phyloP scores from a whole-genome alignment of 495 filamentous ascomycete species.

The Aspergillus heteromorphus region DNA sequence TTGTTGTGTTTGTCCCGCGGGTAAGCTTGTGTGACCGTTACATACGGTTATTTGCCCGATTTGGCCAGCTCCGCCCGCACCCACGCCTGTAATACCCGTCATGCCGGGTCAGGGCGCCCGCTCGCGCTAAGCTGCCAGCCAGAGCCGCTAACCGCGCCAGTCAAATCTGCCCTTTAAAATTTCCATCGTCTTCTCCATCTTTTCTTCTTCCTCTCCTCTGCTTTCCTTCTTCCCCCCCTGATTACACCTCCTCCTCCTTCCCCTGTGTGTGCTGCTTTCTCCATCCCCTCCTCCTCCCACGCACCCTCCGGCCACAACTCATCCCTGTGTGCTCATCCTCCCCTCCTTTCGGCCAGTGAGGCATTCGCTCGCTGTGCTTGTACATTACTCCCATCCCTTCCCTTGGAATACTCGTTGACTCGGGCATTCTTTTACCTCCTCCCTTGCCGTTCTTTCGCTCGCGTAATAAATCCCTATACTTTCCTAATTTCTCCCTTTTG shows the following conservation, averaged over 20 bases:
- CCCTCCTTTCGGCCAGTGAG: slow-evolving; percentile 1
- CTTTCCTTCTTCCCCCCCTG: slow-evolving; percentile 1
- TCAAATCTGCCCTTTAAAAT: not conserved
- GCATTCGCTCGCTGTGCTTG: slow-evolving; percentile 7
- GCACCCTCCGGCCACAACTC: not conserved
- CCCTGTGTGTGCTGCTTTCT: slow-evolving; percentile 6
- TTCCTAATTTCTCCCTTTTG: not conserved
- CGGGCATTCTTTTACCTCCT: not conserved
- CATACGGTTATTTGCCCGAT: not conserved
- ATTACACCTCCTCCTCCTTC: not conserved
- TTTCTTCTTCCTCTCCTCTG: slow-evolving; percentile 1
- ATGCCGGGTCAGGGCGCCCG: not conserved
- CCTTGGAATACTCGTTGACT: not conserved
- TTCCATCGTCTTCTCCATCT: too few species aligned
- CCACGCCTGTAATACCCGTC: not conserved
- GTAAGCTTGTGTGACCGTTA: not conserved
- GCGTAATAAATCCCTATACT: slow-evolving; percentile 5
- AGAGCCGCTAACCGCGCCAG: not conserved
- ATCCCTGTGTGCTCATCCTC: not conserved
- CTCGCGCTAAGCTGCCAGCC: not conserved
- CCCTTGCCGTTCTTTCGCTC: not conserved
- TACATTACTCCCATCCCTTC: slow-evolving; percentile 10
- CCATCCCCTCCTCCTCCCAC: not conserved
- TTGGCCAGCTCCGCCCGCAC: too few species aligned
- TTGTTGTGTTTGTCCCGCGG: too few species aligned